These are phyloP conservation scores for Claviceps pazoutovae DNA, from an alignment of 2,329 filamentous ascomycete genomes.

Conservation along the genomic window DNA sequence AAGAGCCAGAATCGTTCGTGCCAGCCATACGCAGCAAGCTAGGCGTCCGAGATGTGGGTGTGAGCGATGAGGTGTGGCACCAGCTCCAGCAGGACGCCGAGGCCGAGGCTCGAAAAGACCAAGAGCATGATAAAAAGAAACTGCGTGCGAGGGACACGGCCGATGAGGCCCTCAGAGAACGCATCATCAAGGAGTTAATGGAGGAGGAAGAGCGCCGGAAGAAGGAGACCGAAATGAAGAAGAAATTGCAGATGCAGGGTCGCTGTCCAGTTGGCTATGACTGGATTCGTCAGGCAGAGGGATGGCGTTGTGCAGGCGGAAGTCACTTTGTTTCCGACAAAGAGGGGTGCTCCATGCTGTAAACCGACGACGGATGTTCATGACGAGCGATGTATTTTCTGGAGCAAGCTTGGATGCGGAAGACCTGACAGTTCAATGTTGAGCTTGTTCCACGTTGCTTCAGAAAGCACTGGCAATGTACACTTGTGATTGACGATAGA, in stretches of 20 bases:
- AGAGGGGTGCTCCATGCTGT: background rate
- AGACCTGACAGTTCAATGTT: too few relatives aligned
- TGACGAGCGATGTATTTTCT: too few relatives aligned
- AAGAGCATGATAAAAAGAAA: slow-evolving; percentile 22
- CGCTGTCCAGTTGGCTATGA: slow-evolving; percentile 39
- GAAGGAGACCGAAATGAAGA: slow-evolving; percentile 25
- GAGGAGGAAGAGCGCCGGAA: slow-evolving; percentile 24
- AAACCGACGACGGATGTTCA: too few relatives aligned
- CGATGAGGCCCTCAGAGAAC: slow-evolving; percentile 18
- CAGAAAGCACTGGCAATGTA: too few relatives aligned
- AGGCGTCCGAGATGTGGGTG: slow-evolving; percentile 36
- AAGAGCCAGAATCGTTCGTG: too few relatives aligned
- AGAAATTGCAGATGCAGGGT: slow-evolving; percentile 38
- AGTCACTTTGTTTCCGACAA: background rate
- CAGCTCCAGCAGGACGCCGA: slow-evolving; percentile 39
- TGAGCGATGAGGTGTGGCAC: slow-evolving; percentile 46
- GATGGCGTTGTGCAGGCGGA: slow-evolving; percentile 48
- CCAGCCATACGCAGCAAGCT: background rate
- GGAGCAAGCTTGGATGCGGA: too few relatives aligned
- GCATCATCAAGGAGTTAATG: slow-evolving; percentile 22
- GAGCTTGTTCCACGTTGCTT: too few relatives aligned
- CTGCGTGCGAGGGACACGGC: slow-evolving; percentile 11
- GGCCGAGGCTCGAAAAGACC: slow-evolving; percentile 23
- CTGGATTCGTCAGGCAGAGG: slow-evolving; percentile 43
- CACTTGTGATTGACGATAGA: too few relatives aligned